These are phyloP conservation scores for Phytophthora kernoviae DNA, from an alignment of 352 stramenopile species.

Conservation along the genomic window DNA sequence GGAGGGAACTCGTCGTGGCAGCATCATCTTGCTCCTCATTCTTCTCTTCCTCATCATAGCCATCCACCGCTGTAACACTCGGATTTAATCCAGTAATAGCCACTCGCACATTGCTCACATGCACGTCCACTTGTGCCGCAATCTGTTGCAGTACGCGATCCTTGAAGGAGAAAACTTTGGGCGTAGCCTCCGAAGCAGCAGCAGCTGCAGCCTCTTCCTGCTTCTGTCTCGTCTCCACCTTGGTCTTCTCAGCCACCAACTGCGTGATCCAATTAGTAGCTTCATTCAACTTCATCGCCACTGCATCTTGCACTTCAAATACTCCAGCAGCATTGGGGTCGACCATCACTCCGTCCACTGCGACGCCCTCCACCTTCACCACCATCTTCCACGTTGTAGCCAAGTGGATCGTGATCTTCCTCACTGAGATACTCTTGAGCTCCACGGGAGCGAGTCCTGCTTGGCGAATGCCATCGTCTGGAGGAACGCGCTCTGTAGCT, in stretches of 20 bases:
- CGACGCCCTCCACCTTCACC: constrained; percentile 53
- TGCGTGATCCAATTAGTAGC: constrained; percentile 39
- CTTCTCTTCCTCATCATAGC: constrained; percentile 31
- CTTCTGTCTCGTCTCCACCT: constrained; percentile 35
- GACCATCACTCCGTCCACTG: constrained; percentile 44
- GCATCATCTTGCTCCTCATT: constrained; percentile 30
- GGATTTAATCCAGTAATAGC: constrained; percentile 37
- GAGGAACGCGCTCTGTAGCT: constrained; percentile 55
- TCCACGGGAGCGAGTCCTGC: constrained; percentile 55
- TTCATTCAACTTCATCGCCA: constrained; percentile 63
- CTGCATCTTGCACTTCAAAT: constrained; percentile 53
- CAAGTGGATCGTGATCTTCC: constrained; percentile 53
- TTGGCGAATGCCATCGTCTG: constrained; percentile 64
- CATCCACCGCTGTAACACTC: constrained; percentile 27
- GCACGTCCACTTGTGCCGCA: constrained; percentile 63
- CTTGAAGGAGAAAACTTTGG: constrained; percentile 57
- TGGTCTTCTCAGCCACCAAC: constrained; percentile 44
- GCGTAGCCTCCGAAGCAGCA: constrained; percentile 3
- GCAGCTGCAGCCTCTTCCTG: constrained; percentile 24
- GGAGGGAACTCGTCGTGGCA: constrained; percentile 29
- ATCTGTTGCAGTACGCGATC: constrained; percentile 67
- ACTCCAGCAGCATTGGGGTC: constrained; percentile 47
- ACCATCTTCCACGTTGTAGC: constrained; percentile 61
- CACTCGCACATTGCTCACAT: constrained; percentile 50
- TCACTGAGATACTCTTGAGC: constrained; percentile 41